Percentiles rank a stretch among this genome's conserved stretches.
phyloP scores from a whole-genome alignment of 2,329 filamentous ascomycete species.

The Colletotrichum sojae region DNA sequence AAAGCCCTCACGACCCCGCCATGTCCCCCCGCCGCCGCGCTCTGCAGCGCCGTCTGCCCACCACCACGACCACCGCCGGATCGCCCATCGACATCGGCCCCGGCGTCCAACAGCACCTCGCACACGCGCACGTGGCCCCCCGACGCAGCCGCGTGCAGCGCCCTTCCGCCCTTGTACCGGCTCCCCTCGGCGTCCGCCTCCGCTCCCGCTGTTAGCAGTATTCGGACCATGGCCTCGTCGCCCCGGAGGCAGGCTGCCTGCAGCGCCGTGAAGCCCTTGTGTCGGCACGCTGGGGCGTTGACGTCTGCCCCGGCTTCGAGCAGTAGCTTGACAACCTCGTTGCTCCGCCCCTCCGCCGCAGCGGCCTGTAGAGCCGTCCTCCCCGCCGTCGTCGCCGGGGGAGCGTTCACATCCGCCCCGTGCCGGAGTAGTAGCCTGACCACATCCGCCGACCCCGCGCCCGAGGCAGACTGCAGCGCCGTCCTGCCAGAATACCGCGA shows the following conservation, averaged over 20 bases:
- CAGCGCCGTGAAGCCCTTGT: conserved; percentile 49
- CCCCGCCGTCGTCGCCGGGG: conserved; percentile 40
- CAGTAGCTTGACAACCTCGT: conserved; percentile 35
- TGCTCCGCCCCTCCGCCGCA: conserved; percentile 19
- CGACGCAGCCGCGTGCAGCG: conserved; percentile 43
- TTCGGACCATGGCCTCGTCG: conserved; percentile 49
- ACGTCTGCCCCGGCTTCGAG: conserved; percentile 40
- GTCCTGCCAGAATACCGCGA: conserved; percentile 53
- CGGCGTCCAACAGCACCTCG: conserved; percentile 49
- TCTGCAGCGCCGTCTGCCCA: conserved; percentile 52
- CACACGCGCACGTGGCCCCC: conserved; percentile 42
- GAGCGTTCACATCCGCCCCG: conserved; percentile 52
- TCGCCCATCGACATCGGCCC: conserved; percentile 56
- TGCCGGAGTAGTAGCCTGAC: conserved; percentile 47
- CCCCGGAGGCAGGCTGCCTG: conserved; percentile 52
- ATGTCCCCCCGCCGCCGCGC: conserved; percentile 52
- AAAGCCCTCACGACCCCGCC: conserved; percentile 58
- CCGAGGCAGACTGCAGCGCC: conserved; percentile 55
- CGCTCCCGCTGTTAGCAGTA: conserved; percentile 43
- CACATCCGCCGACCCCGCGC: conserved; percentile 46
- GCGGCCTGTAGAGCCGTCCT: conserved; percentile 46
- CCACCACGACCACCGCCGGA: conserved; percentile 38
- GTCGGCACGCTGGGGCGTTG: conserved; percentile 39
- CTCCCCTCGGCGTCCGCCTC: conserved; percentile 45
- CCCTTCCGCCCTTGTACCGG: conserved; percentile 40